These are phyloP conservation scores for Oryza coarctata DNA, from an alignment of 176 grass and related monocot species.

Conservation along the genomic window DNA sequence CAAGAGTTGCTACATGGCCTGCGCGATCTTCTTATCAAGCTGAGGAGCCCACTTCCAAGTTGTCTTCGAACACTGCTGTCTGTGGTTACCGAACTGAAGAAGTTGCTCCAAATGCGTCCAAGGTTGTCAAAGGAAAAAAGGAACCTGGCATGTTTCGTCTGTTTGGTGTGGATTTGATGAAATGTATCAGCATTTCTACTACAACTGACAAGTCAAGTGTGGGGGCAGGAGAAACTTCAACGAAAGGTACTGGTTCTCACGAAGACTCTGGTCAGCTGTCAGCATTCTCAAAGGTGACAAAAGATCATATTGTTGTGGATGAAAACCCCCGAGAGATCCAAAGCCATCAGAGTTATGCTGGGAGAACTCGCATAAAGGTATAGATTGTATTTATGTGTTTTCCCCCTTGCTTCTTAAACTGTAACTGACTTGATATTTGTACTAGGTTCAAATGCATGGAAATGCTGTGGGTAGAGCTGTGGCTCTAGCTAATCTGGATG, in stretches of 20 bases:
- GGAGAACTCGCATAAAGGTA: slow-evolving; percentile 52
- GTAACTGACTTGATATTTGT: not conserved
- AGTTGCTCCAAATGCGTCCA: slow-evolving; percentile 26
- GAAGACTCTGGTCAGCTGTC: slow-evolving; percentile 45
- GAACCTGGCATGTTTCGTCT: slow-evolving; percentile 42
- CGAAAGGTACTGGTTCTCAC: slow-evolving; percentile 34
- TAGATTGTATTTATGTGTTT: not conserved
- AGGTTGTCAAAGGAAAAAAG: slow-evolving; percentile 30
- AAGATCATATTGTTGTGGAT: slow-evolving; percentile 23
- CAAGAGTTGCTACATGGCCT: slow-evolving; percentile 39
- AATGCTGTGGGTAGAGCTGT: slow-evolving; percentile 74
- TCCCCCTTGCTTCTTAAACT: not conserved
- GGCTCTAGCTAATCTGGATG: slow-evolving; percentile 60
- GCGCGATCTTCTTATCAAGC: slow-evolving; percentile 27
- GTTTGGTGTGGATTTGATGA: slow-evolving; percentile 61
- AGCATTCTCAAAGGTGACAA: slow-evolving; percentile 48
- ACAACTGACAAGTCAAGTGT: slow-evolving; percentile 5
- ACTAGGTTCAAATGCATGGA: slow-evolving; percentile 98
- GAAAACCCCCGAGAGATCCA: slow-evolving; percentile 58
- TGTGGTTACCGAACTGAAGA: slow-evolving; percentile 35
- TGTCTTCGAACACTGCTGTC: slow-evolving; percentile 37
- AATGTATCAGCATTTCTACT: slow-evolving; percentile 9
- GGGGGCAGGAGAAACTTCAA: slow-evolving; percentile 7
- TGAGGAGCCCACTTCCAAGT: slow-evolving; percentile 39
- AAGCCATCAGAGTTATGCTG: slow-evolving; percentile 38